Conservation (phyloP, 176 grass and related monocot genomes). For the Areca catechu region DNA sequence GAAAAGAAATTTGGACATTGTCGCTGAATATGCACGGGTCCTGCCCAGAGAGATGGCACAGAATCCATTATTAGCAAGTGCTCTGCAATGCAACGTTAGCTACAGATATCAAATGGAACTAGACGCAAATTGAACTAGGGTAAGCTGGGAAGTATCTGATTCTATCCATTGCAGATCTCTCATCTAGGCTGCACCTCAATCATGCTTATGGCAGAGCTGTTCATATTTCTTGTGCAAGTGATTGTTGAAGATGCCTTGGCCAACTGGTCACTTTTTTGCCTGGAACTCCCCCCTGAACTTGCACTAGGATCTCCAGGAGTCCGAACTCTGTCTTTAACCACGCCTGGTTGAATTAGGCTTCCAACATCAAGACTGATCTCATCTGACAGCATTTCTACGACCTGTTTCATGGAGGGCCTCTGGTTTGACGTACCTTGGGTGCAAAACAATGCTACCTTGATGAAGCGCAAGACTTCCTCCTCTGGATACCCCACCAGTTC, state of each 20-base stretch:
- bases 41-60: too few species aligned
- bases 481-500: conserved; percentile 33
- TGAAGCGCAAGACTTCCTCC: conserved; percentile 44
- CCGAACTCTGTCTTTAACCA: conserved; percentile 30
- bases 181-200: conserved; percentile 34
- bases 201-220: conserved; percentile 32
- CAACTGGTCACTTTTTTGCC: neutral
- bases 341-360: conserved; percentile 34
- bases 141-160: too few species aligned
- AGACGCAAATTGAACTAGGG: too few species aligned
- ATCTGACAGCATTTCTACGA: conserved; percentile 38
- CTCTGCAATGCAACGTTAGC: too few species aligned
- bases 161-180: neutral
- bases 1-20: too few species aligned
- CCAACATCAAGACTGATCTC: conserved; percentile 29
- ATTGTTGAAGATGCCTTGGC: neutral
- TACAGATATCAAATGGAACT: too few species aligned
- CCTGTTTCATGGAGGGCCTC: conserved; percentile 51
- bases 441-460: conserved; percentile 51
- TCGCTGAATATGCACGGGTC: too few species aligned
- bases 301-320: neutral
- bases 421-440: conserved; percentile 49
- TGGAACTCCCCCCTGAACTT: neutral
- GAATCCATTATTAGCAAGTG: too few species aligned
- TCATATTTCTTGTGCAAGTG: conserved; percentile 26